phyloP scores from a whole-genome alignment of 116 monocot genomes.

The Cymodocea nodosa region DNA sequence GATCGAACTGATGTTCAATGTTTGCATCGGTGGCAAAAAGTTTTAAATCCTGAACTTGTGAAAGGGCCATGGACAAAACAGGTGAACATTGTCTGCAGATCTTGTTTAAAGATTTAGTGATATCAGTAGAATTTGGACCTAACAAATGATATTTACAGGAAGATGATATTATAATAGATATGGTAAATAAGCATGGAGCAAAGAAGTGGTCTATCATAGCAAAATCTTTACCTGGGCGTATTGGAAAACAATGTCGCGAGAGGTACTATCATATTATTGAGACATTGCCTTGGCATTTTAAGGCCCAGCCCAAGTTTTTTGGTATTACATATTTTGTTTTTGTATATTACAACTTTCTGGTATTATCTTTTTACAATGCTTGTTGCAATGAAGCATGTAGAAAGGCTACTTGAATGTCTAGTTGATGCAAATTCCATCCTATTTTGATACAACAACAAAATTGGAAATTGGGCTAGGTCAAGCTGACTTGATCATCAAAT shows the following conservation, averaged over 20 bases:
- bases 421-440: too few relatives aligned
- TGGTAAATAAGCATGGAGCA: conserved; percentile 83
- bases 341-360: not conserved
- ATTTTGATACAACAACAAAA: too few relatives aligned
- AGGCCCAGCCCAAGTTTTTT: too few relatives aligned
- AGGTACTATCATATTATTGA: conserved; percentile 28
- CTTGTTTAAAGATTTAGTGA: not conserved
- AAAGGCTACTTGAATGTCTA: too few relatives aligned
- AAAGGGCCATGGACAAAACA: conserved; percentile 99
- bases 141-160: conserved; percentile 35
- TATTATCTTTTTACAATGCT: not conserved
- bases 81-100: conserved; percentile 17
- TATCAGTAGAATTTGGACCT: not conserved
- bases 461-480: too few relatives aligned
- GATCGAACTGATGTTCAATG: conserved; percentile 97
- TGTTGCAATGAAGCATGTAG: not conserved
- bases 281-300: too few relatives aligned
- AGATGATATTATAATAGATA: conserved; percentile 84
- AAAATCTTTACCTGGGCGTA: conserved; percentile 85
- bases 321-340: too few relatives aligned
- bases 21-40: conserved; percentile 98
- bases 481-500: too few relatives aligned
- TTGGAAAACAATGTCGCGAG: conserved; percentile 97
- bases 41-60: conserved; percentile 91
- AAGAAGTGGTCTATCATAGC: conserved; percentile 96